These are phyloP conservation scores for Pythium insidiosum DNA, from an alignment of 352 stramenopile species.

Conservation along the genomic window DNA sequence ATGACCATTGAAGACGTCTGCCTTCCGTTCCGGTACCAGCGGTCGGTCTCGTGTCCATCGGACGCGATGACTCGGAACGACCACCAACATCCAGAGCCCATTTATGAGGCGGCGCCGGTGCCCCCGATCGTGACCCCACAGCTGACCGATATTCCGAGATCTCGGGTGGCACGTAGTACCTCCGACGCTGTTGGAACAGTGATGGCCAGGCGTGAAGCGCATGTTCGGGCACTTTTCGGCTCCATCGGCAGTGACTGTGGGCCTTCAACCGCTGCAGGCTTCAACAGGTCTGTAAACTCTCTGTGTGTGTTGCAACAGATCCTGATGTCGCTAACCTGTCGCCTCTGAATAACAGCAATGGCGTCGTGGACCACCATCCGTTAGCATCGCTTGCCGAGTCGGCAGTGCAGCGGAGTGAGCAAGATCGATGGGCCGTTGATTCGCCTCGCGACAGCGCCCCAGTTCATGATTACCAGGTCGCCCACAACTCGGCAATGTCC, in stretches of 20 bases:
- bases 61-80: constrained; percentile 33
- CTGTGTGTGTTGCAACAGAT: no score
- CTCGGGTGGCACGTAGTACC: constrained; percentile 49
- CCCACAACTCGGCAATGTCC: no score
- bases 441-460: constrained; percentile 10
- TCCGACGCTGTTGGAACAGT: constrained; percentile 38
- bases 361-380: constrained; percentile 11
- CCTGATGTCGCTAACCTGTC: no score
- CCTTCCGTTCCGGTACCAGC: constrained; percentile 53
- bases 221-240: constrained; percentile 14
- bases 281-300: no score
- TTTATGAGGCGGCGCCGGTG: constrained; percentile 2
- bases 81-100: not conserved
- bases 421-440: constrained; percentile 12
- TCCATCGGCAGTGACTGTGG: no score
- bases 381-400: constrained; percentile 47
- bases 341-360: not conserved
- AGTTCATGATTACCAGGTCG: no score
- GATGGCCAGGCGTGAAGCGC: constrained; percentile 17
- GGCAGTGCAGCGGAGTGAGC: constrained; percentile 42
- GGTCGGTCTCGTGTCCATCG: constrained; percentile 60
- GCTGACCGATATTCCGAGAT: constrained; percentile 17
- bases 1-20: constrained; percentile 39
- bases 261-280: no score
- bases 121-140: constrained; percentile 11